Evolutionary conservation across 225 moss, liverwort and hornwort species (phyloP).

Genomic region (Polytrichum commune): DNA sequence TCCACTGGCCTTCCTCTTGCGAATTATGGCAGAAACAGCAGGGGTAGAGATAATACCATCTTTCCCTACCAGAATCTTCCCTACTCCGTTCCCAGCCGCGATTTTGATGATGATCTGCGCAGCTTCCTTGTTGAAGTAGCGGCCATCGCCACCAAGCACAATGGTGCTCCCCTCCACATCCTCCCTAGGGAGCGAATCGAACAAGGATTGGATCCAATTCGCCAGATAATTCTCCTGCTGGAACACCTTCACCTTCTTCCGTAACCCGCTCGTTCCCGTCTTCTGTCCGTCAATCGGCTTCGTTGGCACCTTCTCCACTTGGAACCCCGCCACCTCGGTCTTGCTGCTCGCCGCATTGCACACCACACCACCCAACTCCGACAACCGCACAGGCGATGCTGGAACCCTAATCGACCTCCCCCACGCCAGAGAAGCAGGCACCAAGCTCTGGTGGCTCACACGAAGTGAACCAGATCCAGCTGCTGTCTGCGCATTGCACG

Average conservation of each 20-base stretch:
- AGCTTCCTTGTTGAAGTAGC: slow-evolving; percentile 91
- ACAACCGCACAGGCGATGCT: too few relatives aligned
- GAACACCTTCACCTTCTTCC: slow-evolving; percentile 96
- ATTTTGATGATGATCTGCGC: slow-evolving; percentile 92
- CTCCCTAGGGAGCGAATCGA: slow-evolving; percentile 70
- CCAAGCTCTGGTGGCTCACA: too few relatives aligned
- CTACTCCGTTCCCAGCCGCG: slow-evolving; percentile 86
- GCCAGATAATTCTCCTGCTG: slow-evolving; percentile 81
- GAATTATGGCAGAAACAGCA: slow-evolving; percentile 93
- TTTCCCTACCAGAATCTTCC: slow-evolving; percentile 72
- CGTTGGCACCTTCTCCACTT: slow-evolving; percentile 59
- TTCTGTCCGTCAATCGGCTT: slow-evolving; percentile 90
- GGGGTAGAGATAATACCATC: slow-evolving; percentile 86
- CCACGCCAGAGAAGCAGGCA: too few relatives aligned
- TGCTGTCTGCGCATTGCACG: too few relatives aligned
- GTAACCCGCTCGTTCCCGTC: slow-evolving; percentile 87
- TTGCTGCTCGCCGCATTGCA: slow-evolving; percentile 41
- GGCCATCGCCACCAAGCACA: slow-evolving; percentile 94
- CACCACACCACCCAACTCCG: too few relatives aligned
- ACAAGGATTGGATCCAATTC: slow-evolving; percentile 95
- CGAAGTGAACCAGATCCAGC: too few relatives aligned
- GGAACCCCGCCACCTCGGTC: slow-evolving; percentile 27
- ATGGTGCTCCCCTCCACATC: slow-evolving; percentile 82
- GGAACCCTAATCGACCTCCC: too few relatives aligned
- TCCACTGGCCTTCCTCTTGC: slow-evolving; percentile 70